Conservation (phyloP, 108 stramenopile species). For the Discostella pseudostelligera region DNA sequence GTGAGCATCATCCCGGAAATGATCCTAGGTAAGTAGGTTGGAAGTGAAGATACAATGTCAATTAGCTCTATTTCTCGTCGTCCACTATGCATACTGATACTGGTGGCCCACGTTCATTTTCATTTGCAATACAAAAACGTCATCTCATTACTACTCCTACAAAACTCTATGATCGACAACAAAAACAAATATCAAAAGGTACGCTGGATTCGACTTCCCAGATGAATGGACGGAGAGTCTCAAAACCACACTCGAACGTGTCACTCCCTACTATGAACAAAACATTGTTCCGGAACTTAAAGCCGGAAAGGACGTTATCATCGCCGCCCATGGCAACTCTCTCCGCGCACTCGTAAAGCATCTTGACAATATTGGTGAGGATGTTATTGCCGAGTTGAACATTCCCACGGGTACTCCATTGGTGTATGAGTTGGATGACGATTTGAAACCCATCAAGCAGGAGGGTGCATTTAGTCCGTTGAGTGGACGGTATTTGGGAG, state of each 20-base stretch:
- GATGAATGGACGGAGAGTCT: slow-evolving; percentile 83
- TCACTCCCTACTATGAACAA: slow-evolving; percentile 90
- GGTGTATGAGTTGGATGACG: slow-evolving; percentile 92
- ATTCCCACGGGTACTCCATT: slow-evolving; percentile 98
- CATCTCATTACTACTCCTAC: too few relatives aligned
- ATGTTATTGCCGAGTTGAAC: slow-evolving; percentile 93
- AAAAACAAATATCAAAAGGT: slow-evolving; percentile 5
- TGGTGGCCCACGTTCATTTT: slow-evolving; percentile 12
- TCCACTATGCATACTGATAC: slow-evolving; percentile 79
- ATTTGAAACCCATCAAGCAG: slow-evolving; percentile 90
- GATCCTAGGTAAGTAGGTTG: slow-evolving; percentile 90
- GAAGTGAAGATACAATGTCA: too few relatives aligned
- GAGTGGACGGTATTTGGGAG: slow-evolving; percentile 94
- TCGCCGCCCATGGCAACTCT: slow-evolving; percentile 99
- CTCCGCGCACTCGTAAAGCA: slow-evolving; percentile 98
- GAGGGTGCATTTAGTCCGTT: slow-evolving; percentile 87
- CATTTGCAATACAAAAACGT: slow-evolving; percentile 60
- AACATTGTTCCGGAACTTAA: slow-evolving; percentile 89
- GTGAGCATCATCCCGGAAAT: slow-evolving; percentile 85
- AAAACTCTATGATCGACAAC: too few relatives aligned
- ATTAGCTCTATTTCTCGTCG: too few relatives aligned
- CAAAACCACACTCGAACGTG: slow-evolving; percentile 92
- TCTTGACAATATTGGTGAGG: slow-evolving; percentile 93
- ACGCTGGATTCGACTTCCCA: slow-evolving; percentile 72
- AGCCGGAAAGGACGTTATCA: slow-evolving; percentile 89